These are phyloP conservation scores for Cucurbitaria berberidis DNA, from an alignment of 2,329 filamentous ascomycete genomes.

Conservation along the genomic window DNA sequence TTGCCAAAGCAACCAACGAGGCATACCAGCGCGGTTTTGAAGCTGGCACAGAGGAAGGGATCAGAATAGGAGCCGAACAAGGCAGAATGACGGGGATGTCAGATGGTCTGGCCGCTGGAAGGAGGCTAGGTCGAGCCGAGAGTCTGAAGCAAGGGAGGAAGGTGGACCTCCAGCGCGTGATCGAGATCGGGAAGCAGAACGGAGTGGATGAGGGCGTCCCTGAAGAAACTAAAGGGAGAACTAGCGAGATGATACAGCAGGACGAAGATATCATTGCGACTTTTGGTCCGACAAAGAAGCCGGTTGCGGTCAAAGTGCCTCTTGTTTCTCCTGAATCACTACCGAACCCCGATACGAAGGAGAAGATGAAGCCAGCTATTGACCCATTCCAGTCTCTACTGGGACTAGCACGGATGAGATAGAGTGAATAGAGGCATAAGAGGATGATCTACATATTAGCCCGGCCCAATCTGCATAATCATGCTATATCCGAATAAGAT, in stretches of 20 bases:
- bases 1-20: conserved; percentile 2
- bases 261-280: not conserved
- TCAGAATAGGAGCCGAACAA: not conserved
- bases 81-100: not conserved
- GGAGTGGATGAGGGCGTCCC: not conserved
- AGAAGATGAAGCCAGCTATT: not conserved
- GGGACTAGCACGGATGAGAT: not conserved
- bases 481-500: too few species aligned
- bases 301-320: not conserved
- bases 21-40: conserved; percentile 2
- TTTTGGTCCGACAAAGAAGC: not conserved
- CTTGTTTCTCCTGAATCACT: not conserved
- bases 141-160: not conserved
- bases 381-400: conserved; percentile 7
- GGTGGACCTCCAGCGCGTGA: not conserved
- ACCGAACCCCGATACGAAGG: not conserved
- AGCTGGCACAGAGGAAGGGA: not conserved
- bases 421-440: not conserved
- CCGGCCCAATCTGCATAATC: too few species aligned
- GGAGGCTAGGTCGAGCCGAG: not conserved
- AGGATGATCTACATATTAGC: too few species aligned
- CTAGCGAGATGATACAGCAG: not conserved
- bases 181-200: not conserved
- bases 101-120: not conserved
- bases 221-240: not conserved